These are phyloP conservation scores for Allomyces macrogynus DNA, from an alignment of 192 early-diverging fungal species.

Conservation along the genomic window DNA sequence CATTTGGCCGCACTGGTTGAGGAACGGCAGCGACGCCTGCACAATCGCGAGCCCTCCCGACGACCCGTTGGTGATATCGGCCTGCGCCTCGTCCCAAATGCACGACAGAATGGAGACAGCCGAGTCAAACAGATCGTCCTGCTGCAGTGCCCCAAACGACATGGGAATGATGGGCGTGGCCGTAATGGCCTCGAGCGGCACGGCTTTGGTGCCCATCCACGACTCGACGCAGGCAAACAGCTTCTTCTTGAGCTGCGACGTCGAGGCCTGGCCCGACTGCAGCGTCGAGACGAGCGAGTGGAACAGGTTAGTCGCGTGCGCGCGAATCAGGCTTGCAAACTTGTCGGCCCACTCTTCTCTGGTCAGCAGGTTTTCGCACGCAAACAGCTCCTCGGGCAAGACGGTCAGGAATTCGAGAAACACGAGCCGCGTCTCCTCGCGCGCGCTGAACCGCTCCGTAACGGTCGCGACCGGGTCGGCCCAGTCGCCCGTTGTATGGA, in stretches of 20 bases:
- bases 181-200: constrained; percentile 36
- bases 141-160: constrained; percentile 49
- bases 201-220: constrained; percentile 68
- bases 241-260: constrained; percentile 34
- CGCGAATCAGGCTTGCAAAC: constrained; percentile 34
- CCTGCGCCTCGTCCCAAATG: constrained; percentile 50
- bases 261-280: constrained; percentile 16
- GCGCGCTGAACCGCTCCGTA: constrained; percentile 40
- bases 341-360: constrained; percentile 36
- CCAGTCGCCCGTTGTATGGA: constrained; percentile 57
- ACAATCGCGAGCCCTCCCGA: constrained; percentile 35
- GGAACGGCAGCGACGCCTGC: constrained; percentile 20
- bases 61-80: constrained; percentile 26
- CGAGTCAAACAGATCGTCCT: constrained; percentile 57
- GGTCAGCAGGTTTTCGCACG: constrained; percentile 39
- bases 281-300: neutral
- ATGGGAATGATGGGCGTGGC: constrained; percentile 42
- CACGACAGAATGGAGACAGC: constrained; percentile 67
- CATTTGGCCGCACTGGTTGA: constrained; percentile 13
- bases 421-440: constrained; percentile 33
- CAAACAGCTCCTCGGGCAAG: constrained; percentile 65
- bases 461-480: constrained; percentile 55
- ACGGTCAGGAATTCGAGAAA: constrained; percentile 66
- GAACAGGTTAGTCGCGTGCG: constrained; percentile 45
- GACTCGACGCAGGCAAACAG: constrained; percentile 51